A percentile compares a stretch with the other conserved stretches of the same genome.
Evolutionary conservation across 2,329 filamentous ascomycete genomes (phyloP).

Genomic region (Aspergillus spinulosporus): DNA sequence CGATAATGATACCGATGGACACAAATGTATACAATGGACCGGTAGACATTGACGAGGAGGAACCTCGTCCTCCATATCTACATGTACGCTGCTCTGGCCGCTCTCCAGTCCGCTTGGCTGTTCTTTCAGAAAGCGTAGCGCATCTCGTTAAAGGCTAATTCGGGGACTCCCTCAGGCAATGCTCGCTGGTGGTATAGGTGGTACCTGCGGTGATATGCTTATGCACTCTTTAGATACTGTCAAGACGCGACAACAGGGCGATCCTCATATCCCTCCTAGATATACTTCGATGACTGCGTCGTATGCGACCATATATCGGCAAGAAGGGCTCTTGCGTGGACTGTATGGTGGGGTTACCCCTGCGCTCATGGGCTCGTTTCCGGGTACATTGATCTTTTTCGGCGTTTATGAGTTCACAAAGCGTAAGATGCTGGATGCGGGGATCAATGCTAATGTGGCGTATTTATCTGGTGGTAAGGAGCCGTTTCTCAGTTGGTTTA

Average conservation of each 20-base stretch:
- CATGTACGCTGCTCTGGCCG: slow-evolving; percentile 53
- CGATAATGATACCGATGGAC: slow-evolving; percentile 19
- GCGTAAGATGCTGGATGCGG: slow-evolving; percentile 78
- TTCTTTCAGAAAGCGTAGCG: neutral
- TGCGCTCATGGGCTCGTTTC: slow-evolving; percentile 87
- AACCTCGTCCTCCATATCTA: slow-evolving; percentile 62
- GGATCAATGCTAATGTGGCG: slow-evolving; percentile 76
- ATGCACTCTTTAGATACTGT: slow-evolving; percentile 99
- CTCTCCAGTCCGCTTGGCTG: neutral
- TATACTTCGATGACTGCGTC: slow-evolving; percentile 88
- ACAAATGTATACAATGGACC: slow-evolving; percentile 39
- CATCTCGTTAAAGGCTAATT: neutral
- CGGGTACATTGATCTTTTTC: slow-evolving; percentile 92
- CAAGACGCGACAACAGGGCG: slow-evolving; percentile 96
- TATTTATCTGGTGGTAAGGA: slow-evolving; percentile 78
- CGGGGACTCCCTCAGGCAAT: slow-evolving; percentile 64
- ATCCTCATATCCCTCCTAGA: slow-evolving; percentile 87
- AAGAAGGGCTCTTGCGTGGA: slow-evolving; percentile 83
- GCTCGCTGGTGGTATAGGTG: slow-evolving; percentile 90
- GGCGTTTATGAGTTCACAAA: slow-evolving; percentile 97
- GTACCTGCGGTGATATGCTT: slow-evolving; percentile 90
- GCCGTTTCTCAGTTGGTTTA: neutral
- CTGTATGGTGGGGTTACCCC: slow-evolving; percentile 93
- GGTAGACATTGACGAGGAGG: slow-evolving; percentile 50
- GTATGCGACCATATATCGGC: slow-evolving; percentile 88